phyloP scores from a whole-genome alignment of 345 rosid genomes.

The Populus deltoides region DNA sequence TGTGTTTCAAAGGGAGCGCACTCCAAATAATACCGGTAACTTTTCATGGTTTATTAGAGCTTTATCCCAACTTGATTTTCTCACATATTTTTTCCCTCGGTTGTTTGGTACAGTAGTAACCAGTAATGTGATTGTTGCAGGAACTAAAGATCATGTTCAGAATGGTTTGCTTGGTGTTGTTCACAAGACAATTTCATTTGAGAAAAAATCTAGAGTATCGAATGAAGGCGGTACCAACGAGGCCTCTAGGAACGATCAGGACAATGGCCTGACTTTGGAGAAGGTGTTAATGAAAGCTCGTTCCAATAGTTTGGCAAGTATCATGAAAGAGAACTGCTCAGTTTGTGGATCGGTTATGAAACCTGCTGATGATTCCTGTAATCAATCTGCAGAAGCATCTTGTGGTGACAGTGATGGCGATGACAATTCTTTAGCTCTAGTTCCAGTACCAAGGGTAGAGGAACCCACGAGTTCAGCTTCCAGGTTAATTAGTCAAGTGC shows the following conservation, averaged over 20 bases:
- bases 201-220: conserved; percentile 45
- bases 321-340: conserved; percentile 43
- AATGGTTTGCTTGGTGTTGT: conserved; percentile 52
- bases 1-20: conserved; percentile 21
- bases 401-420: conserved; percentile 22
- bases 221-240: conserved; percentile 33
- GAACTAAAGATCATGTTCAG: conserved; percentile 39
- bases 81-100: not conserved
- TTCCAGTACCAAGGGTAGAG: conserved; percentile 42
- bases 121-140: conserved; percentile 32
- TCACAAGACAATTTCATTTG: conserved; percentile 48
- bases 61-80: not conserved
- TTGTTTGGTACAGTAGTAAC: not conserved
- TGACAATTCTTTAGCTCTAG: conserved; percentile 52
- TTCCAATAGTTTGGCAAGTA: conserved; percentile 25
- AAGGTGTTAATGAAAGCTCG: conserved; percentile 44
- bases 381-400: conserved; percentile 25
- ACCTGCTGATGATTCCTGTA: conserved; percentile 20
- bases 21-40: not conserved
- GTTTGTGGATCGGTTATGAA: conserved; percentile 47
- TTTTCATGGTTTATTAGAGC: not conserved
- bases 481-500: conserved; percentile 40
- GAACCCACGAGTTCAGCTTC: conserved; percentile 40
- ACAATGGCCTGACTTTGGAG: conserved; percentile 36
- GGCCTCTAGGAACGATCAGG: conserved; percentile 21